Evolutionary conservation across 306 rosid species (phyloP).

Genomic region (Vicia faba): DNA sequence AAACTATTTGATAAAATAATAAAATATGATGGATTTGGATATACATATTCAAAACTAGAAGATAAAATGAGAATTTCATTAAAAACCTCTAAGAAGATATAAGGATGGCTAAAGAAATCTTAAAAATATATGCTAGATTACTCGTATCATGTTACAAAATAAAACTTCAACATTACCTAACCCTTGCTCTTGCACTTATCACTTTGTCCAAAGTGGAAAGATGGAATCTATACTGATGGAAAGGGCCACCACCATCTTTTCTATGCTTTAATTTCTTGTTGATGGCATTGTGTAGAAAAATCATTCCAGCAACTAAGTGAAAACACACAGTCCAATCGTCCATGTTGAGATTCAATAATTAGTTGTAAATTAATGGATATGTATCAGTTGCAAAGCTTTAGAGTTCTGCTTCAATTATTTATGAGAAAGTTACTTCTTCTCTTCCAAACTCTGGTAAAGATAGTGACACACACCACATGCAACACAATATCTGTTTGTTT

Average conservation of each 20-base stretch:
- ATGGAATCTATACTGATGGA: slow-evolving; percentile 28
- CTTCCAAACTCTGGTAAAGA: slow-evolving; percentile 16
- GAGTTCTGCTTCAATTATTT: slow-evolving; percentile 5
- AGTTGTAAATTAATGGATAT: background rate
- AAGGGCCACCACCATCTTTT: slow-evolving; percentile 16
- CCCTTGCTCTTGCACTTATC: slow-evolving; percentile 3
- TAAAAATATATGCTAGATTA: no score
- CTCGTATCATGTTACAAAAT: slow-evolving; percentile 13
- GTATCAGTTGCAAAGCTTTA: slow-evolving; percentile 3
- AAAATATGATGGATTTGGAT: no score
- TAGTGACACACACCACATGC: slow-evolving; percentile 3
- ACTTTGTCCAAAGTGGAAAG: slow-evolving; percentile 22
- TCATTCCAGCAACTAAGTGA: slow-evolving; percentile 26
- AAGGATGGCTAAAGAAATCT: no score
- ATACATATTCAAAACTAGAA: no score
- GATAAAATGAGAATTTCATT: no score
- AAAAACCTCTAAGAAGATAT: no score
- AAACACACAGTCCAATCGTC: slow-evolving; percentile 31
- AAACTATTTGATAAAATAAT: no score
- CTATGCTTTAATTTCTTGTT: slow-evolving; percentile 20
- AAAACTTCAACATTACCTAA: background rate
- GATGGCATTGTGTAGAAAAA: slow-evolving; percentile 26
- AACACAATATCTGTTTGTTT: slow-evolving; percentile 17
- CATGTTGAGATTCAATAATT: slow-evolving; percentile 40
- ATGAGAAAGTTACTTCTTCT: background rate